A percentile compares a stretch with the other conserved stretches of the same genome.
Conservation (phyloP, 1,284 basidiomycete genomes). For the Volvariella volvacea region DNA sequence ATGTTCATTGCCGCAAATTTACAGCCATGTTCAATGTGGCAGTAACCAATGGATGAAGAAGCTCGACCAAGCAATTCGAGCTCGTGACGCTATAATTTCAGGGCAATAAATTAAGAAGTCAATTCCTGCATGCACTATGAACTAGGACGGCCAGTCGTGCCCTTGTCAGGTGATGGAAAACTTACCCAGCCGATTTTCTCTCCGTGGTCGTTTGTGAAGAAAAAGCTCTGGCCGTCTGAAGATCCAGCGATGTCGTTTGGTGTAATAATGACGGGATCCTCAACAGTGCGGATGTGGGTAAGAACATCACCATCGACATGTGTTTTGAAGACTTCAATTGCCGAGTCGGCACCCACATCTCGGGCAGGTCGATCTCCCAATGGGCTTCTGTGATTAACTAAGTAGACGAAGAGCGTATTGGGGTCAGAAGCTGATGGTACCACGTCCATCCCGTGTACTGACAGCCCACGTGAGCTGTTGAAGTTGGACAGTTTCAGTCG, state of each 20-base stretch:
- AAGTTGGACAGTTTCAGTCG: constrained; percentile 39
- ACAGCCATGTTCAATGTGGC: constrained; percentile 50
- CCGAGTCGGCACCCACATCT: constrained; percentile 62
- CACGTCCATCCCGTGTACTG: constrained; percentile 69
- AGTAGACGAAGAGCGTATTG: constrained; percentile 51
- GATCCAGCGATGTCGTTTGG: constrained; percentile 71
- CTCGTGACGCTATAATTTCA: constrained; percentile 21
- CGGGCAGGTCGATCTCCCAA: constrained; percentile 28
- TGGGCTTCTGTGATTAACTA: constrained; percentile 58
- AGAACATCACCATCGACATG: constrained; percentile 35
- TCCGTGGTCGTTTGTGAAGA: constrained; percentile 62
- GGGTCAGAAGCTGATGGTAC: constrained; percentile 45
- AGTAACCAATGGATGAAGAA: constrained; percentile 48
- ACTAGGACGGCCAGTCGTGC: neutral
- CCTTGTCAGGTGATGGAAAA: constrained; percentile 6
- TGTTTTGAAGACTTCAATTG: constrained; percentile 65
- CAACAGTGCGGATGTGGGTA: constrained; percentile 52
- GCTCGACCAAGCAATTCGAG: constrained; percentile 27
- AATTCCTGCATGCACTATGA: neutral
- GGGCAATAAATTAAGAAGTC: too few relatives aligned
- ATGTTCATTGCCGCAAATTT: constrained; percentile 42
- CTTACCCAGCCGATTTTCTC: constrained; percentile 46
- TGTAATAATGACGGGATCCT: constrained; percentile 49
- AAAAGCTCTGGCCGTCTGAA: constrained; percentile 52
- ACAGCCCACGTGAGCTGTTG: constrained; percentile 37